A percentile compares a stretch with the other conserved stretches of the same genome.
phyloP scores from a whole-genome alignment of 2,329 filamentous ascomycete genomes.

The Microascus cirrosus region DNA sequence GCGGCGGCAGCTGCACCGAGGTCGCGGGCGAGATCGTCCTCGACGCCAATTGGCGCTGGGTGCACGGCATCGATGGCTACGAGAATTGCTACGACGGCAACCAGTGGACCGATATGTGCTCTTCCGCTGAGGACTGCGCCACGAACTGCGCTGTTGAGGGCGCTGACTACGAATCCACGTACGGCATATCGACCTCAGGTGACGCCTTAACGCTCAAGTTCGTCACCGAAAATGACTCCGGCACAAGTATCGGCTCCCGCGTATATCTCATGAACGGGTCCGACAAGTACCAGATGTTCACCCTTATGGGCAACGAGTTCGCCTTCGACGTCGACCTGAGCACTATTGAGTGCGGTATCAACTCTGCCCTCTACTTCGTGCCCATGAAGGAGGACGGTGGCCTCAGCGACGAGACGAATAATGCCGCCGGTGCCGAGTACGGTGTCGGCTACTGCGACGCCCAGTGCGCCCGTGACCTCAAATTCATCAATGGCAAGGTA shows the following conservation, averaged over 20 bases:
- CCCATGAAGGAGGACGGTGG: constrained; percentile 44
- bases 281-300: constrained; percentile 47
- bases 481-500: constrained; percentile 33
- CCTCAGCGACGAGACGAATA: constrained; percentile 29
- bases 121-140: constrained; percentile 25
- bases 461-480: constrained; percentile 33
- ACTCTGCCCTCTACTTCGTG: constrained; percentile 52
- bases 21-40: constrained; percentile 32
- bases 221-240: constrained; percentile 33
- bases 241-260: constrained; percentile 30
- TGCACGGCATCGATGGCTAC: constrained; percentile 25
- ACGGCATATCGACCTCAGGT: constrained; percentile 33
- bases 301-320: constrained; percentile 50
- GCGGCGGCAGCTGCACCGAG: constrained; percentile 26
- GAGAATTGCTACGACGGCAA: constrained; percentile 39
- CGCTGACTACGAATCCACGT: constrained; percentile 28
- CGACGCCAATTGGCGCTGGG: constrained; percentile 44
- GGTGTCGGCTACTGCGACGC: constrained; percentile 44
- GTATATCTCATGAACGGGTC: constrained; percentile 47
- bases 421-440: constrained; percentile 36
- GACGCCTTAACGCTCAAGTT: constrained; percentile 37
- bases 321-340: constrained; percentile 57
- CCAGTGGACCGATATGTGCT: constrained; percentile 23
- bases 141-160: constrained; percentile 34
- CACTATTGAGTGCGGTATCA: constrained; percentile 50